These are phyloP conservation scores for Nemania sp. DNA, from an alignment of 2,329 filamentous ascomycete genomes.

Conservation along the genomic window DNA sequence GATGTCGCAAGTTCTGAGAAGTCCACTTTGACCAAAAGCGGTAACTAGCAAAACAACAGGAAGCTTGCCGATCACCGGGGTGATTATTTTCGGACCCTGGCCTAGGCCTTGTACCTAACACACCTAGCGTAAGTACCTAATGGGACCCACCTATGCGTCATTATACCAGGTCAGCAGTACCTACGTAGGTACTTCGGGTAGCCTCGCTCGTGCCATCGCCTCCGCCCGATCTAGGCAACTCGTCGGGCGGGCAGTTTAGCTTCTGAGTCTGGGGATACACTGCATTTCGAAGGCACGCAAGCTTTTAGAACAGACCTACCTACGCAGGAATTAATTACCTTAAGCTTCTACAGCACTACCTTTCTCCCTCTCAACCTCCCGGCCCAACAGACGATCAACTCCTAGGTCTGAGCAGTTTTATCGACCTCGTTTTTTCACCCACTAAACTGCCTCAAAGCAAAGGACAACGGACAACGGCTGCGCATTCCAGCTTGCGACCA, in stretches of 20 bases:
- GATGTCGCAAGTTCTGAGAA: not conserved
- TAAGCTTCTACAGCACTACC: not conserved
- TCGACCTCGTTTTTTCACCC: not conserved
- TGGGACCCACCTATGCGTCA: conserved; percentile 34
- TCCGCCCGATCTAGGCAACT: conserved; percentile 22
- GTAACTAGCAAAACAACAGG: conserved; percentile 47
- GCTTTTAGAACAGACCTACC: conserved; percentile 12
- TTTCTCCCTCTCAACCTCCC: not conserved
- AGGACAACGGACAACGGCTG: not conserved
- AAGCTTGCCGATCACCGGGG: conserved; percentile 46
- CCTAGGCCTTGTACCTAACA: not conserved
- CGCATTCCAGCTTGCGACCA: conserved; percentile 11
- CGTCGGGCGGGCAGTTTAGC: conserved; percentile 8
- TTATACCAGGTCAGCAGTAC: conserved; percentile 15
- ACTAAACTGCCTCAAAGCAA: not conserved
- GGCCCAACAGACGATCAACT: not conserved
- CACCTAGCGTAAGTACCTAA: not conserved
- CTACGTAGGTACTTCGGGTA: conserved; percentile 1
- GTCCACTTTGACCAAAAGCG: conserved; percentile 35
- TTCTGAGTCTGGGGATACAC: conserved; percentile 19
- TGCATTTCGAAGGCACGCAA: conserved; percentile 2
- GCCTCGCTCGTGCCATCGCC: not conserved
- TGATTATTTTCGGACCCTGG: conserved; percentile 40
- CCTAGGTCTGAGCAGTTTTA: not conserved
- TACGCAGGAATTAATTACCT: not conserved